Evolutionary conservation across 2,329 filamentous ascomycete species (phyloP).

Genomic region (Fusarium siculi): DNA sequence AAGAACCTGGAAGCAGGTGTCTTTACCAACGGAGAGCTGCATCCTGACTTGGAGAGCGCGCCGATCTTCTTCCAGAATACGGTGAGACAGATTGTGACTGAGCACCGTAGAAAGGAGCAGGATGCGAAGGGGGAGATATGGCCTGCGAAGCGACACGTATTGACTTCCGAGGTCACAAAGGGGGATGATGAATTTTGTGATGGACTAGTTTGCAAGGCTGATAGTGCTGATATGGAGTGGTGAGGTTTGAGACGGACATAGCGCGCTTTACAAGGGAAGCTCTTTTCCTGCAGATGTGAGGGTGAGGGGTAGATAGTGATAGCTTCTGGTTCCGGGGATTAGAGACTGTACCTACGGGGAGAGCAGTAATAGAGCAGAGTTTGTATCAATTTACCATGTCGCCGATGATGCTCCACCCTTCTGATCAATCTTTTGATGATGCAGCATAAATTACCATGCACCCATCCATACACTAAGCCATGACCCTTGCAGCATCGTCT

Average conservation of each 20-base stretch:
- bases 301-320: not conserved
- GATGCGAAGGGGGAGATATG: not conserved
- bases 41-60: constrained; percentile 5
- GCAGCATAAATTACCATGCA: fast-evolving
- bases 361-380: fast-evolving
- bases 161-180: not conserved
- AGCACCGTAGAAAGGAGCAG: not conserved
- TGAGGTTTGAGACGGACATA: not conserved
- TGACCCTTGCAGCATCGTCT: fast-evolving
- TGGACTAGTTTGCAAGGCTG: not conserved
- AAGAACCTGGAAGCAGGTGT: constrained; percentile 69
- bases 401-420: fast-evolving
- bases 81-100: not conserved
- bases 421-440: fast-evolving
- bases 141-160: not conserved
- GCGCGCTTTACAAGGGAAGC: no score
- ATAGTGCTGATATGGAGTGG: not conserved
- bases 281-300: no score
- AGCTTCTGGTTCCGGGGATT: fast-evolving
- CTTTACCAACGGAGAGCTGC: constrained; percentile 43
- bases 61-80: not conserved
- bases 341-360: fast-evolving
- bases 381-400: fast-evolving
- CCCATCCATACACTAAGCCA: fast-evolving
- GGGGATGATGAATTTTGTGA: not conserved